Base-by-base conservation (phyloP, 805 yeast genomes). In the Suhomyces kilbournensis region DNA sequence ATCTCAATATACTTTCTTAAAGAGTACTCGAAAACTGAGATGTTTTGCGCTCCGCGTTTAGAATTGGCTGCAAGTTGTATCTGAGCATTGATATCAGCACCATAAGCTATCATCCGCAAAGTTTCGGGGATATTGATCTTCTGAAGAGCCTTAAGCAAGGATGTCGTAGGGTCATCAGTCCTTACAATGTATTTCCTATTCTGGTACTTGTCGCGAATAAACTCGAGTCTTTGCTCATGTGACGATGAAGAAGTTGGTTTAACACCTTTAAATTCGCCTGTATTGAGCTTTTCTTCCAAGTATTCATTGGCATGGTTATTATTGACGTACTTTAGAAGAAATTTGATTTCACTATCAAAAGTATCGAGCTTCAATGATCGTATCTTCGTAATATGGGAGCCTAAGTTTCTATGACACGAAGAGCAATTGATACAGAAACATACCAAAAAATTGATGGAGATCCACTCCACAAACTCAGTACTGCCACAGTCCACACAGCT, bases 401-500 rank as follows among this genome's bases (percentile, higher is more conserved):
- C 97, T 64, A 93, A 68, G 19, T 90, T 84, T 51, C 97, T 75
- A 67, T 92, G 97, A n/a, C 85, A 84, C 0, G 96, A 91, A 0
- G 97, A 84, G 61, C 98, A 92, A 48, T 85, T 83, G 44, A 90
- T 85, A 67, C 98, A 92, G 23, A 93, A 74, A 3, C 86, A 81
- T 26, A 84, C 83, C 50, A 90, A 68, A 42, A 86, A 68, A 60
- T 88, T 91, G 53, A 90, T 75, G 0, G 97, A 88, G 3, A 93
- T 79, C 97, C 97, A 92, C 58, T 91, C 97, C 14, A 88, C 96
- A 12, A 80, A 70, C 14, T 77, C 81, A 0, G 68, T 61, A 2
- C 83, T 63, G 0, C 86, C 85, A 72, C 98, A 92, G 62, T 92
- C 98, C 12, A 89, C 88, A 69, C 98, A 92, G 2, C 58, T 55